Conservation (phyloP, 257 asterid genomes). For the Nicotiana otophora region DNA sequence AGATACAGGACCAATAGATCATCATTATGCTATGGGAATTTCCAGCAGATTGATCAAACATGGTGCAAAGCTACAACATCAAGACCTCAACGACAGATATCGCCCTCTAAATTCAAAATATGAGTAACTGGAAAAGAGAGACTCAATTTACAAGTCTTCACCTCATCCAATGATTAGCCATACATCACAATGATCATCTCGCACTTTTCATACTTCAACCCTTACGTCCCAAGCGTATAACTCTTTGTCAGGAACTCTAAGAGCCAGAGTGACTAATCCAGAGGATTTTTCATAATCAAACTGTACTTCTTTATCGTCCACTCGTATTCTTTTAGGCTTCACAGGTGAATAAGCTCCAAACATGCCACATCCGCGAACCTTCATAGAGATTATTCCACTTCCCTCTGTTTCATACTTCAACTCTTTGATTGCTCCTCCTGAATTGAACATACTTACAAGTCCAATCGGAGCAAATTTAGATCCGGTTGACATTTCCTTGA, state of each 20-base stretch:
- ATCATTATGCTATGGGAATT: neutral
- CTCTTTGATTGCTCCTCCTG: conserved; percentile 79
- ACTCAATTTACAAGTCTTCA: neutral
- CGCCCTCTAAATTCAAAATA: neutral
- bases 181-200: neutral
- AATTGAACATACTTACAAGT: conserved; percentile 73
- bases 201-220: conserved; percentile 38
- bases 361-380: conserved; percentile 58
- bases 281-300: conserved; percentile 58
- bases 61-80: neutral
- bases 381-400: conserved; percentile 32
- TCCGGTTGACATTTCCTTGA: conserved; percentile 38
- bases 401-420: conserved; percentile 36
- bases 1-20: neutral
- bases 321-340: conserved; percentile 45
- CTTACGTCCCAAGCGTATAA: conserved; percentile 55
- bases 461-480: conserved; percentile 65
- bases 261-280: conserved; percentile 33
- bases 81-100: neutral
- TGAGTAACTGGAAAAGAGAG: neutral
- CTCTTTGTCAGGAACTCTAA: conserved; percentile 48
- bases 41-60: neutral
- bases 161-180: neutral
- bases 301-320: conserved; percentile 41
- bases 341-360: conserved; percentile 76